These are phyloP conservation scores for Aspergillus homomorphus DNA, from an alignment of 495 filamentous ascomycete species.

Conservation along the genomic window DNA sequence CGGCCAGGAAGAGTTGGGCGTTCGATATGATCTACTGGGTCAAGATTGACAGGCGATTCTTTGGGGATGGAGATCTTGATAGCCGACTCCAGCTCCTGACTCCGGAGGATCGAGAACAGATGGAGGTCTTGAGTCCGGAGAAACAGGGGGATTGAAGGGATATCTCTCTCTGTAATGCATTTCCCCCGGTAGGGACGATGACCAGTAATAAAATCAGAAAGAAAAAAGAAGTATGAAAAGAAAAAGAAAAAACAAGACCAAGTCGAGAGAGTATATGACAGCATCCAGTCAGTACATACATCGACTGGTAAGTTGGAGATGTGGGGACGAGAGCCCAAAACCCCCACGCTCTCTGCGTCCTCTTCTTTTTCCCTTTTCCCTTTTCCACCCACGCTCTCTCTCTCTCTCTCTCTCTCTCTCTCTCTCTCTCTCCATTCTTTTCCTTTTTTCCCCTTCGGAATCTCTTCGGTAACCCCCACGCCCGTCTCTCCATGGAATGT, in stretches of 20 bases:
- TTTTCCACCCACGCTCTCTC: not conserved
- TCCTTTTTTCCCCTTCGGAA: not conserved
- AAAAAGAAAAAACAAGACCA: too few relatives aligned
- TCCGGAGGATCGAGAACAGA: conserved; percentile 7
- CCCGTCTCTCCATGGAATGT: conserved; percentile 10
- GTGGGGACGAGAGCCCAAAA: too few relatives aligned
- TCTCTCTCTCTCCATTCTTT: not conserved
- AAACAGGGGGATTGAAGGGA: too few relatives aligned
- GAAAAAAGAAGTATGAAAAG: too few relatives aligned
- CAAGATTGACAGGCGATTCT: conserved; percentile 19
- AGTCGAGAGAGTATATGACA: too few relatives aligned
- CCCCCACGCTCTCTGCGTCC: not conserved
- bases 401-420: not conserved
- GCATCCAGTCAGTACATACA: too few relatives aligned
- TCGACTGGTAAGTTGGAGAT: too few relatives aligned
- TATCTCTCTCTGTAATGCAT: too few relatives aligned
- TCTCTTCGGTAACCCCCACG: conserved; percentile 12
- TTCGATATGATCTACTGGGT: conserved; percentile 22
- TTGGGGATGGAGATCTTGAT: conserved; percentile 14
- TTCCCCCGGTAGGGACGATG: too few relatives aligned
- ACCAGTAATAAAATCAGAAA: too few relatives aligned
- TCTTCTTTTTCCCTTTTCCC: not conserved
- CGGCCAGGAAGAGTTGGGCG: conserved; percentile 15
- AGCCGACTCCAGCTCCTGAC: conserved; percentile 12
- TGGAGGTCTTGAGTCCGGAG: conserved; percentile 17